A percentile compares a stretch with the other conserved stretches of the same genome.
Conservation (phyloP, 192 early-diverging fungal genomes). For the Phlyctochytrium arcticum region DNA sequence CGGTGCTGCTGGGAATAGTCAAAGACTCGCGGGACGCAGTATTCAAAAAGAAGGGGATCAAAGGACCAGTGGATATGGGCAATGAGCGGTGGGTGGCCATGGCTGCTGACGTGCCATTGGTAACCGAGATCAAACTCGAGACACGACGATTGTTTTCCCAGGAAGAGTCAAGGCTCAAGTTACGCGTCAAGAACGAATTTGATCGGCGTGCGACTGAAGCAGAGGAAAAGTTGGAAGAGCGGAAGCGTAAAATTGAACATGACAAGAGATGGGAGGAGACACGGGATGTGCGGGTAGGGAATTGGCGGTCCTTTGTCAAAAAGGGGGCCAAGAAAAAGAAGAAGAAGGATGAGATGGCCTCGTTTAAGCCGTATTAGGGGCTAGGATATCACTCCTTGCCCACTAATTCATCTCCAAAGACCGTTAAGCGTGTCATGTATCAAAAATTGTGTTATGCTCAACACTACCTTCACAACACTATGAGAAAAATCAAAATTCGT, state of each 20-base stretch:
- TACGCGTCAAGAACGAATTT: conserved; percentile 44
- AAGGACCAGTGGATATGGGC: background rate
- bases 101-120: conserved; percentile 3
- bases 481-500: no score
- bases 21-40: conserved; percentile 40
- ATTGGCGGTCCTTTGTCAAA: conserved; percentile 47
- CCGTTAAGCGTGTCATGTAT: no score
- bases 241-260: conserved; percentile 41
- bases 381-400: no score
- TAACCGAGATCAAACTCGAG: conserved; percentile 32
- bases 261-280: conserved; percentile 51
- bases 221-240: conserved; percentile 38
- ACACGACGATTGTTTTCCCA: conserved; percentile 31
- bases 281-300: conserved; percentile 41
- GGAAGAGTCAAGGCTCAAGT: conserved; percentile 23
- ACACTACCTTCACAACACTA: no score
- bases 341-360: conserved; percentile 39
- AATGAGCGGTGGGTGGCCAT: background rate
- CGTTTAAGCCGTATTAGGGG: conserved; percentile 1
- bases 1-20: conserved; percentile 30
- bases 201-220: conserved; percentile 28
- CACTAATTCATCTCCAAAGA: no score
- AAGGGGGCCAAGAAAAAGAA: conserved; percentile 42
- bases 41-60: conserved; percentile 19
- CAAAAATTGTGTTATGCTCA: no score